A percentile compares a stretch with the other conserved stretches of the same genome.
phyloP scores from a whole-genome alignment of 2,329 filamentous ascomycete genomes.

The Trichoderma sp. region DNA sequence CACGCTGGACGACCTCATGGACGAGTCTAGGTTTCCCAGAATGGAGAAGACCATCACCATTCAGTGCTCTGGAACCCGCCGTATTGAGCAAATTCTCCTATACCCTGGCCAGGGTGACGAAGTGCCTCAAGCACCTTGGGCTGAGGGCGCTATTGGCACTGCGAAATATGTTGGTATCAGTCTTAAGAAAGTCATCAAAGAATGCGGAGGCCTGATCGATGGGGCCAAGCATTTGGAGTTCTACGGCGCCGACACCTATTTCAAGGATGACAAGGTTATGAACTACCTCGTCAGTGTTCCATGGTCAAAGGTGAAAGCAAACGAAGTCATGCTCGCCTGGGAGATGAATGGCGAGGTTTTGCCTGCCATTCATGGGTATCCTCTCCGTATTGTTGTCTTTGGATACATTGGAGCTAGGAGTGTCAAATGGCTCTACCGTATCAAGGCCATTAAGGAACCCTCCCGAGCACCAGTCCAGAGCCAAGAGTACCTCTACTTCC shows the following conservation, averaged over 20 bases:
- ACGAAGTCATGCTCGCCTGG: constrained; percentile 11
- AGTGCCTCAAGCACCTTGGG: constrained; percentile 4
- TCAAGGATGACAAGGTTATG: constrained; percentile 15
- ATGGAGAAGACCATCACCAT: constrained; percentile 2
- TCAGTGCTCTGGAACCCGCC: constrained; percentile 10
- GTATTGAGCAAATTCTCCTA: constrained; percentile 13
- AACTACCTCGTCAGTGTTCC: constrained; percentile 13
- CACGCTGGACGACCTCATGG: constrained; percentile 5
- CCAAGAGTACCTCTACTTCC: constrained; percentile 11
- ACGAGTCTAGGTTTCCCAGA: constrained; percentile 12
- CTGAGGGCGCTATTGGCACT: constrained; percentile 12
- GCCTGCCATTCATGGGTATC: constrained; percentile 1
- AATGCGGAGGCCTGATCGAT: neutral
- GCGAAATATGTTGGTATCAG: neutral
- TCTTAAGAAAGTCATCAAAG: constrained; percentile 1
- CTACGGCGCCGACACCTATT: constrained; percentile 11
- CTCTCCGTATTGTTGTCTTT: constrained; percentile 7
- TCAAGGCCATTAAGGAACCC: constrained; percentile 13
- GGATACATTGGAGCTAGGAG: constrained; percentile 9
- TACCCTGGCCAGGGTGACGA: constrained; percentile 12
- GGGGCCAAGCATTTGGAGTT: constrained; percentile 9
- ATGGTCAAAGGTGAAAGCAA: constrained; percentile 12
- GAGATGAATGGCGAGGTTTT: constrained; percentile 5
- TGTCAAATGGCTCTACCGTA: constrained; percentile 14
- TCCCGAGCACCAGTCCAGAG: constrained; percentile 9